Evolutionary conservation across 106 monocot species (phyloP).

Genomic region (Gastrodia elata): DNA sequence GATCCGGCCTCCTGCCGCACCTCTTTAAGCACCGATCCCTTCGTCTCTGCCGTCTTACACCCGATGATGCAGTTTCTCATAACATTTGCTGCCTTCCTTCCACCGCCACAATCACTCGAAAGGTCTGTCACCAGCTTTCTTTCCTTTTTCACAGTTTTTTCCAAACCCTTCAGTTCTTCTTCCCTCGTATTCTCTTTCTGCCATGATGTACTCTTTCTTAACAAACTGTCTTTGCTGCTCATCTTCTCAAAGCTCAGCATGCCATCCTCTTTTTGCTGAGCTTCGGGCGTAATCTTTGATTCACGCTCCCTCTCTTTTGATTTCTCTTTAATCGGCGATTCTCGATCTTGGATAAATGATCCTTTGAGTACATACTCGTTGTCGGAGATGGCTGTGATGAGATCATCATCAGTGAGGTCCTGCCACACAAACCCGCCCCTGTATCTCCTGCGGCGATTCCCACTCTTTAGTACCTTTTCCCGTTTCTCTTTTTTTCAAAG

Average conservation of each 20-base stretch:
- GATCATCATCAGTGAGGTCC: conserved; percentile 15
- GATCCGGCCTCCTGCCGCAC: background rate
- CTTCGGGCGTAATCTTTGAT: background rate
- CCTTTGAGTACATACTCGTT: conserved; percentile 21
- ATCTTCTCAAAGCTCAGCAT: background rate
- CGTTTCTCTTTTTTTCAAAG: background rate
- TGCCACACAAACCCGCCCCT: conserved; percentile 17
- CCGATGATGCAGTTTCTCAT: background rate
- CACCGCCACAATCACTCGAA: background rate
- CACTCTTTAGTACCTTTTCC: background rate
- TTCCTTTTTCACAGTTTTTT: background rate
- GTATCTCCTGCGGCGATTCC: conserved; percentile 7
- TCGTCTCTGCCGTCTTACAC: background rate
- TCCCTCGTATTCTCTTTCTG: background rate
- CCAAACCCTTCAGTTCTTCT: background rate
- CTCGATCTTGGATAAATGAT: background rate
- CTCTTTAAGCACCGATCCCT: too few species aligned
- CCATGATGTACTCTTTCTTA: background rate
- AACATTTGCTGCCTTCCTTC: background rate
- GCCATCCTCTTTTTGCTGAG: background rate
- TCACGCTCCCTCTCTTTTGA: background rate
- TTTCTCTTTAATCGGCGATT: background rate
- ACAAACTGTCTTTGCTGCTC: background rate
- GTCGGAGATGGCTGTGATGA: conserved; percentile 20
- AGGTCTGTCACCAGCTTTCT: background rate